These are phyloP conservation scores for Exophiala aquamarina DNA, from an alignment of 2,329 filamentous ascomycete species.

Conservation along the genomic window DNA sequence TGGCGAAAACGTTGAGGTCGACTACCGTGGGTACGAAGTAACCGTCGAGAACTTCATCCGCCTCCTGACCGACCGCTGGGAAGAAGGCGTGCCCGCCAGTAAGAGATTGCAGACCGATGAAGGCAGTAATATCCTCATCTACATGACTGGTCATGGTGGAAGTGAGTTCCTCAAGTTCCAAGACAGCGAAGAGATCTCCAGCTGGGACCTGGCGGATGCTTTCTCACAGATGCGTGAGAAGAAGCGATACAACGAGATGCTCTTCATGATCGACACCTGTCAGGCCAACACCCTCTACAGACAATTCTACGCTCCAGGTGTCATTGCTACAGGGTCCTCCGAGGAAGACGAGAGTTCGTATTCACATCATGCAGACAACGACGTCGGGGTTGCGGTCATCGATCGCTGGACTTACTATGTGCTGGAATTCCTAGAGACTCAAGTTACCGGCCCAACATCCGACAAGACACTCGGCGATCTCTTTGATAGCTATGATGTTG, in stretches of 20 bases:
- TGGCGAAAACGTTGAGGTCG: conserved; percentile 97
- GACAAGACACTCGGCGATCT: conserved; percentile 90
- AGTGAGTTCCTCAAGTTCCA: conserved; percentile 99
- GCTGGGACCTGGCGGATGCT: conserved; percentile 92
- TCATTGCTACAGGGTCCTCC: conserved; percentile 94
- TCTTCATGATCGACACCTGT: conserved; percentile 99
- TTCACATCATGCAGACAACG: conserved; percentile 95
- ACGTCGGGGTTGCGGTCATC: conserved; percentile 96
- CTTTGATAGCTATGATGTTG: conserved; percentile 93
- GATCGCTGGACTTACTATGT: conserved; percentile 99
- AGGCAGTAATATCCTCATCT: conserved; percentile 93
- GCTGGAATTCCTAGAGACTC: conserved; percentile 89
- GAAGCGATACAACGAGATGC: conserved; percentile 95
- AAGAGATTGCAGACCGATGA: conserved; percentile 94
- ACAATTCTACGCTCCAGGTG: conserved; percentile 96
- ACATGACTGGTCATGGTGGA: conserved; percentile 98
- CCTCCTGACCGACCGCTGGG: conserved; percentile 88
- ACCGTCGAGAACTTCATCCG: conserved; percentile 99
- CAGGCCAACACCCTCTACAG: conserved; percentile 99
- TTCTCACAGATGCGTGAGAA: conserved; percentile 99
- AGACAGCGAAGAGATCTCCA: conserved; percentile 94
- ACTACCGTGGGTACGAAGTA: conserved; percentile 97
- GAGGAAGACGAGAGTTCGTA: conserved; percentile 96
- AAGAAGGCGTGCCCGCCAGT: conserved; percentile 89
- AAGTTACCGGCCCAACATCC: conserved; percentile 80